A percentile compares a stretch with the other conserved stretches of the same genome.
Conservation (phyloP, 1,284 basidiomycete genomes). For the Cutaneotrichosporon arboriforme region DNA sequence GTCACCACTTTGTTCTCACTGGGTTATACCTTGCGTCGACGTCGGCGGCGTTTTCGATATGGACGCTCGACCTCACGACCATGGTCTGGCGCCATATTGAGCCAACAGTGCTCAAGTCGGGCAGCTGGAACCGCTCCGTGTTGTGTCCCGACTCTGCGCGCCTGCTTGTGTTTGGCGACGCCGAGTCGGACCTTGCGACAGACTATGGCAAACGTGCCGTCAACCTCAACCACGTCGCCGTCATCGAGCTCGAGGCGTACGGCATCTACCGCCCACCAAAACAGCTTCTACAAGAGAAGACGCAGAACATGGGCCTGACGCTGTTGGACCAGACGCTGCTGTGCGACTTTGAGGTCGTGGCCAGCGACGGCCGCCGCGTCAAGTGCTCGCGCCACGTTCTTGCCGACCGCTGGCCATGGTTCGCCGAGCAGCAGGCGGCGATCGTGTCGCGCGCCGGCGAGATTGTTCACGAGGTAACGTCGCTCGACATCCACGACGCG, state of each 20-base stretch:
- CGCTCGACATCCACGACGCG: slow-evolving; percentile 38
- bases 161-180: slow-evolving; percentile 83
- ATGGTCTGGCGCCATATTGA: slow-evolving; percentile 83
- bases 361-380: slow-evolving; percentile 79
- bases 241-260: slow-evolving; percentile 85
- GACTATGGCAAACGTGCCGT: slow-evolving; percentile 86
- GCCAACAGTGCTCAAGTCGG: slow-evolving; percentile 64
- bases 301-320: slow-evolving; percentile 58
- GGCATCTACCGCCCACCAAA: slow-evolving; percentile 84
- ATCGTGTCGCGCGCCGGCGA: slow-evolving; percentile 20
- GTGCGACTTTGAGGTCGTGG: slow-evolving; percentile 83
- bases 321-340: slow-evolving; percentile 69
- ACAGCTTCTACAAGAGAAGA: slow-evolving; percentile 64
- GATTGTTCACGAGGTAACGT: slow-evolving; percentile 20
- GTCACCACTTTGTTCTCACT: slow-evolving; percentile 78
- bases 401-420: slow-evolving; percentile 90
- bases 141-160: slow-evolving; percentile 71
- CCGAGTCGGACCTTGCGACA: slow-evolving; percentile 74
- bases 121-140: slow-evolving; percentile 84
- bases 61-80: slow-evolving; percentile 72
- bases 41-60: slow-evolving; percentile 68
- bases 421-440: slow-evolving; percentile 61
- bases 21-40: slow-evolving; percentile 85
- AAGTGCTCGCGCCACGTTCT: slow-evolving; percentile 73
- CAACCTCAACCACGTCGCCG: slow-evolving; percentile 84